A percentile compares a stretch with the other conserved stretches of the same genome.
These are phyloP conservation scores for Suhomyces canberraensis DNA, from an alignment of 805 yeast genomes.

Conservation along the genomic window DNA sequence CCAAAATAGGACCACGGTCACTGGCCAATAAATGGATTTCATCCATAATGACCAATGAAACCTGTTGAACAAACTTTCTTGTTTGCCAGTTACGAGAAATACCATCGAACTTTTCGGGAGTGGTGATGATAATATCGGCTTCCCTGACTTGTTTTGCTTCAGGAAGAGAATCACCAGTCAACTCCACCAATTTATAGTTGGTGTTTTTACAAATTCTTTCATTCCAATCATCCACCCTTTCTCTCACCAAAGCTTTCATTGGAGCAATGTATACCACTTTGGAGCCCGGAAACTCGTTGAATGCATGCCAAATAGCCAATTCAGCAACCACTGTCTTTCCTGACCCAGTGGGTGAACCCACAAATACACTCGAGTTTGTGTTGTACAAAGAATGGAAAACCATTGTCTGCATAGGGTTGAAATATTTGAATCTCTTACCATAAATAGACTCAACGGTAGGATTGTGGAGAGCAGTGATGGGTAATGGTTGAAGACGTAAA, in stretches of 20 bases:
- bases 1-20: slow-evolving; percentile 83
- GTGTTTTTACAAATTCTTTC: slow-evolving; percentile 48
- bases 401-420: slow-evolving; percentile 99
- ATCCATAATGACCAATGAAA: slow-evolving; percentile 78
- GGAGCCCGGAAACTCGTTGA: slow-evolving; percentile 72
- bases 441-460: slow-evolving; percentile 66
- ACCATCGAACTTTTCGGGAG: slow-evolving; percentile 88
- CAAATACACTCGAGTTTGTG: slow-evolving; percentile 72
- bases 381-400: slow-evolving; percentile 86
- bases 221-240: slow-evolving; percentile 80
- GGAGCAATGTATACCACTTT: slow-evolving; percentile 86
- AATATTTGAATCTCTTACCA: slow-evolving; percentile 65
- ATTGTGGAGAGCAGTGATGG: slow-evolving; percentile 75
- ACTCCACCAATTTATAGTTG: slow-evolving; percentile 57
- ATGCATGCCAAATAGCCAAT: slow-evolving; percentile 95
- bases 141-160: slow-evolving; percentile 61
- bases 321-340: slow-evolving; percentile 98
- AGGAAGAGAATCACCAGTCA: slow-evolving; percentile 82
- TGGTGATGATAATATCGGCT: slow-evolving; percentile 75
- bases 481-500: slow-evolving; percentile 79
- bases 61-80: slow-evolving; percentile 68
- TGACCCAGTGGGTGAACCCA: slow-evolving; percentile 96
- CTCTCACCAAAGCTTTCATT: slow-evolving; percentile 83
- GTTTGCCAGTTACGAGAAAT: slow-evolving; percentile 84
- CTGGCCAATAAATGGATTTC: slow-evolving; percentile 81